phyloP scores from a whole-genome alignment of 129 eudicot genomes.

The Saussurea involucrata region DNA sequence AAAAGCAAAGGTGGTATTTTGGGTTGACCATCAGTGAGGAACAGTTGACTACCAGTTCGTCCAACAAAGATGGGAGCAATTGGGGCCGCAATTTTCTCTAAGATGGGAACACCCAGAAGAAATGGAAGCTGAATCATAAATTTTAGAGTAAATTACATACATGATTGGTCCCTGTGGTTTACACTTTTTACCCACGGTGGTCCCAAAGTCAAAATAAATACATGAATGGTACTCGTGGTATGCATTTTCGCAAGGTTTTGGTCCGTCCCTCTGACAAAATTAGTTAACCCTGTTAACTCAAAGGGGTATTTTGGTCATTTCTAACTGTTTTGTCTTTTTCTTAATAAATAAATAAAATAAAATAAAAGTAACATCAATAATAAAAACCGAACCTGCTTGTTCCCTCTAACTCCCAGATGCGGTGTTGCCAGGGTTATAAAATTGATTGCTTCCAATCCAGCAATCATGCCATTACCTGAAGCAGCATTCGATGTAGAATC shows the following conservation, averaged over 20 bases:
- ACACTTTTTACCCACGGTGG: too few species aligned
- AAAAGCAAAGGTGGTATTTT: constrained; percentile 77
- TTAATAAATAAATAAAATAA: too few species aligned
- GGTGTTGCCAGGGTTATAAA: constrained; percentile 94
- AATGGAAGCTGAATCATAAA: constrained; percentile 77
- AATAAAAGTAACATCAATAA: neutral
- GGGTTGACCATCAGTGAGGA: constrained; percentile 86
- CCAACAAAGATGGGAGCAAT: constrained; percentile 85
- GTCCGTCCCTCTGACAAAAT: too few species aligned
- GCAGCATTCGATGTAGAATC: constrained; percentile 22
- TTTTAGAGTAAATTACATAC: too few species aligned
- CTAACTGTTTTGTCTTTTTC: too few species aligned
- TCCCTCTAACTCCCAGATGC: constrained; percentile 98
- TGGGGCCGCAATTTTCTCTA: constrained; percentile 93
- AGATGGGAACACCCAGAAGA: constrained; percentile 79
- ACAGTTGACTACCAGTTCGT: constrained; percentile 87
- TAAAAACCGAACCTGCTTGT: constrained; percentile 67
- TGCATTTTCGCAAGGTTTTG: too few species aligned
- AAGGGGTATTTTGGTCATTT: too few species aligned
- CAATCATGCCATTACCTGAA: constrained; percentile 50
- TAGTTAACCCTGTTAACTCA: too few species aligned
- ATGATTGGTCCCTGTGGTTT: too few species aligned
- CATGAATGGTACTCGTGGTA: too few species aligned
- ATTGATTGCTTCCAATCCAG: constrained; percentile 82
- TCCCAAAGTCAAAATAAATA: too few species aligned